A percentile compares a stretch with the other conserved stretches of the same genome.
Conservation (phyloP, 2,329 filamentous ascomycete species). For the Fusarium poae region DNA sequence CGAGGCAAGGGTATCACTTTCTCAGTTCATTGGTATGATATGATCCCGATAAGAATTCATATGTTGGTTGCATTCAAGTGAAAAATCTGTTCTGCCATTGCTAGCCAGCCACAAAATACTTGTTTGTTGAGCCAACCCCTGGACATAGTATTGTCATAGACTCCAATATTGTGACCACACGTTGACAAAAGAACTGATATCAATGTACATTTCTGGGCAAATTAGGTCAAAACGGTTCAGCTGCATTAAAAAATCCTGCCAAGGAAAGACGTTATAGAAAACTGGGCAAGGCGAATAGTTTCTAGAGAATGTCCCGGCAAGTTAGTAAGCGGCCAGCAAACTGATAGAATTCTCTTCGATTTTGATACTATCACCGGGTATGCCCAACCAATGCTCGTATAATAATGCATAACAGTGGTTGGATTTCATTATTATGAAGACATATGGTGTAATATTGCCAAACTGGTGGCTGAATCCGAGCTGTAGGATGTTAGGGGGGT, state of each 20-base stretch:
- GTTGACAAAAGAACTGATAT: not conserved
- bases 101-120: not conserved
- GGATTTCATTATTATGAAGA: not conserved
- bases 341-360: not conserved
- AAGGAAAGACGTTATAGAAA: not conserved
- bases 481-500: not conserved
- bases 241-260: not conserved
- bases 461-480: too few species aligned
- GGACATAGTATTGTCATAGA: too few species aligned
- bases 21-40: not conserved
- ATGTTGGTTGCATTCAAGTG: not conserved
- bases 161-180: not conserved
- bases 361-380: not conserved
- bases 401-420: not conserved
- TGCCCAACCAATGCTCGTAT: not conserved
- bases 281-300: not conserved
- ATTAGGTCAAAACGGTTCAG: not conserved
- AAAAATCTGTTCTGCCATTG: not conserved
- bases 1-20: not conserved
- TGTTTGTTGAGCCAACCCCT: not conserved
- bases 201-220: too few species aligned
- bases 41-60: not conserved
- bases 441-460: not conserved
- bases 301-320: not conserved
- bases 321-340: too few species aligned